Percentiles rank a stretch among this genome's conserved stretches.
These are phyloP conservation scores for Aureobasidium mangrovei DNA, from an alignment of 2,329 filamentous ascomycete genomes.

Conservation along the genomic window DNA sequence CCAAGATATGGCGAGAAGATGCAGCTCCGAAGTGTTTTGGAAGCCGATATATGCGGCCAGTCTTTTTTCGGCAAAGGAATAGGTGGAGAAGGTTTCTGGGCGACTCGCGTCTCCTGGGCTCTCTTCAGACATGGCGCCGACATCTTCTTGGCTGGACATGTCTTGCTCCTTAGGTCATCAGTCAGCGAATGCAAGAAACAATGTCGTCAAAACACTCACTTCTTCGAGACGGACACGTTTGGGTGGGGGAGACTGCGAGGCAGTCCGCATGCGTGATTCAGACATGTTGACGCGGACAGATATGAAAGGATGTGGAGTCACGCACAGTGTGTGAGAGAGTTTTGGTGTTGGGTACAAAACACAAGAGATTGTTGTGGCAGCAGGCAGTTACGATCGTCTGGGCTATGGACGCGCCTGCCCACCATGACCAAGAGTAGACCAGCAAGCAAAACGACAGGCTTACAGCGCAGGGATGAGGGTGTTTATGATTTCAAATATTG, in stretches of 20 bases:
- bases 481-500: too few relatives aligned
- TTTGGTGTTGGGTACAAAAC: too few relatives aligned
- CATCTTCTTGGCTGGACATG: background rate
- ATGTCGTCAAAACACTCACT: background rate
- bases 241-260: background rate
- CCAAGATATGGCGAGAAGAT: background rate
- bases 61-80: background rate
- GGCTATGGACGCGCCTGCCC: too few relatives aligned
- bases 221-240: background rate
- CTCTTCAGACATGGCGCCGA: background rate
- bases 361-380: too few relatives aligned
- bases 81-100: background rate
- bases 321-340: too few relatives aligned
- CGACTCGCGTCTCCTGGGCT: background rate
- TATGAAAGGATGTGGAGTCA: background rate
- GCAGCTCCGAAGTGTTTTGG: background rate
- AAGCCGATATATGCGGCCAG: background rate
- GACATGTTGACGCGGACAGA: background rate
- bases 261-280: background rate
- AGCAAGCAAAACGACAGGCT: too few relatives aligned
- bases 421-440: too few relatives aligned
- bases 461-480: too few relatives aligned
- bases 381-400: too few relatives aligned
- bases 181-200: background rate
- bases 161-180: too few relatives aligned